Conservation (phyloP, 73 alveolate species). For the Breviolum minutum region DNA sequence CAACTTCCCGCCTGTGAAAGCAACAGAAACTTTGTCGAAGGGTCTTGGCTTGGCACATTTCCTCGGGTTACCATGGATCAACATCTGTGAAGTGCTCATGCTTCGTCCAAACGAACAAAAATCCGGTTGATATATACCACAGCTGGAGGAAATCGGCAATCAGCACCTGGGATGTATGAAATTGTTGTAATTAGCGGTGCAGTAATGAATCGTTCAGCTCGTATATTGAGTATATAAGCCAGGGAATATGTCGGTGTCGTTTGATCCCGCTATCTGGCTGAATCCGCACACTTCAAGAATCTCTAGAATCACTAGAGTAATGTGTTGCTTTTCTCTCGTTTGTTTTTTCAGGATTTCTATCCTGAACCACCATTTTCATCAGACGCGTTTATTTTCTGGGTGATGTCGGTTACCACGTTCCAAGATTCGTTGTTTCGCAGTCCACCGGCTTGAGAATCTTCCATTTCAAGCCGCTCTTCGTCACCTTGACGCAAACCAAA, state of each 20-base stretch:
- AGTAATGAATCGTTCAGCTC: background rate
- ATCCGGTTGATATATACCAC: background rate
- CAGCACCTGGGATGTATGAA: too few species aligned
- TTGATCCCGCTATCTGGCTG: too few species aligned
- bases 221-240: background rate
- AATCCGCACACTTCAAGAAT: too few species aligned
- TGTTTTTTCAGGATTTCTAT: too few species aligned
- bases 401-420: too few species aligned
- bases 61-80: background rate
- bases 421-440: conserved; percentile 21
- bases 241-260: background rate
- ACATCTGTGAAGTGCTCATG: background rate
- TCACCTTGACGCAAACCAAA: background rate
- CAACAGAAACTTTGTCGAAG: conserved; percentile 83
- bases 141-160: too few species aligned
- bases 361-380: too few species aligned
- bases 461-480: conserved; percentile 48
- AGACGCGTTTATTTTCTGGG: too few species aligned
- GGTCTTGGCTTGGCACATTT: conserved; percentile 46
- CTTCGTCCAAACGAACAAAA: background rate
- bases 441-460: conserved; percentile 59
- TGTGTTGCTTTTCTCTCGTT: too few species aligned
- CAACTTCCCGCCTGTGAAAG: conserved; percentile 15
- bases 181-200: too few species aligned
- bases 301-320: too few species aligned